Evolutionary conservation across 441 rosid genomes (phyloP).

Genomic region (Corymbia citriodora): DNA sequence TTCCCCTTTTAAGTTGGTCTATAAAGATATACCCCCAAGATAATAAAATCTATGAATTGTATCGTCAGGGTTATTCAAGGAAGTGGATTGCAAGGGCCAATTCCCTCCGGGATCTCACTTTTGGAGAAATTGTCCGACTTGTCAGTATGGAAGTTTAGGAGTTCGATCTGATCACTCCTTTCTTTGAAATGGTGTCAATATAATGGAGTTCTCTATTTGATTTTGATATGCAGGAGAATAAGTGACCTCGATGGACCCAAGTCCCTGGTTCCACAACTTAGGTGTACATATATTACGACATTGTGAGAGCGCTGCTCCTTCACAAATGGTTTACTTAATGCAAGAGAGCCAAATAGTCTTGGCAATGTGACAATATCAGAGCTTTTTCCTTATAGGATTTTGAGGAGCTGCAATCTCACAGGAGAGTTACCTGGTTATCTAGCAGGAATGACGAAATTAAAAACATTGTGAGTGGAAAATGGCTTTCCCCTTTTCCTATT

Average conservation of each 20-base stretch:
- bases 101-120: background rate
- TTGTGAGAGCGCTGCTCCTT: background rate
- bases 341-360: background rate
- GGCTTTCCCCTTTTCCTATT: fast-evolving
- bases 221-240: background rate
- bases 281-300: fast-evolving
- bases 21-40: background rate
- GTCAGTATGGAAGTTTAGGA: background rate
- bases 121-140: background rate
- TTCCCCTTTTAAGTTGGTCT: background rate
- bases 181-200: background rate
- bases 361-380: background rate
- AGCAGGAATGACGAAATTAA: background rate
- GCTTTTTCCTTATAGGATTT: background rate
- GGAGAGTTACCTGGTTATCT: background rate
- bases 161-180: background rate
- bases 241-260: background rate
- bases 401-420: background rate
- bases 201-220: background rate
- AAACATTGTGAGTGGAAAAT: background rate
- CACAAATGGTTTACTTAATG: background rate
- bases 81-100: constrained; percentile 1
- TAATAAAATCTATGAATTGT: background rate
- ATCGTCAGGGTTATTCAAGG: background rate
- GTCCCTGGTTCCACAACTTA: background rate